Conservation (phyloP, 331 rosid species). For the Rosa hybrid region DNA sequence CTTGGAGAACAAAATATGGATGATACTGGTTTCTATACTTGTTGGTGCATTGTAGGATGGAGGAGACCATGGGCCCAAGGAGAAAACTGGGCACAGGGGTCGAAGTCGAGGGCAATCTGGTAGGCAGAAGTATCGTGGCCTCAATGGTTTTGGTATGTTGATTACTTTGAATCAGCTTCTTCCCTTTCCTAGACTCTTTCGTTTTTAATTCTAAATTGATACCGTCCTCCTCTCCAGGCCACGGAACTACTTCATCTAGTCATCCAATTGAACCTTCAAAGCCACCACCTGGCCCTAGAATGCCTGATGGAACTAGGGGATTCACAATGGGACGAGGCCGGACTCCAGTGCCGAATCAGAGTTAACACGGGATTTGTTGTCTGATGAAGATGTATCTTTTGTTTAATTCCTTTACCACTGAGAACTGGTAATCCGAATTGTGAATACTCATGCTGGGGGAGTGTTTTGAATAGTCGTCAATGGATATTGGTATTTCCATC, state of each 20-base stretch:
- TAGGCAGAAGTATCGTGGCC: constrained; percentile 60
- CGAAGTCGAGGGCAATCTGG: constrained; percentile 65
- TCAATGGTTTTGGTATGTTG: constrained; percentile 71
- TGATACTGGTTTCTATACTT: constrained; percentile 1
- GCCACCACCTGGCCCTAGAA: constrained; percentile 96
- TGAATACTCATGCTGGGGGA: constrained; percentile 4
- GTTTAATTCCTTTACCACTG: neutral
- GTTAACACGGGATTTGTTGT: constrained; percentile 28
- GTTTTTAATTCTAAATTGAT: neutral
- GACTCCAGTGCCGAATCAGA: constrained; percentile 47
- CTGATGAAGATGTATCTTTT: neutral
- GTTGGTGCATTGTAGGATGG: constrained; percentile 53
- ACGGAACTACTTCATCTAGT: constrained; percentile 57
- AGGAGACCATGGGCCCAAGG: constrained; percentile 57
- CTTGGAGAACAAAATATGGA: neutral
- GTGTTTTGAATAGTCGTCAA: neutral
- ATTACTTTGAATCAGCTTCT: neutral
- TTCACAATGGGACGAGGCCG: constrained; percentile 95
- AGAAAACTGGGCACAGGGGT: constrained; percentile 67
- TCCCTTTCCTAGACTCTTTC: neutral
- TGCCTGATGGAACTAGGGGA: constrained; percentile 98
- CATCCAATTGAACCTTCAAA: constrained; percentile 62
- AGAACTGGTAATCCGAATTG: neutral
- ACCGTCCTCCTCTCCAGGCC: constrained; percentile 47
- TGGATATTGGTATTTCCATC: neutral